Evolutionary conservation across 345 rosid species (phyloP), one percentile per base, ranked within the genome.

Genomic region (Lepidium africanum): DNA sequence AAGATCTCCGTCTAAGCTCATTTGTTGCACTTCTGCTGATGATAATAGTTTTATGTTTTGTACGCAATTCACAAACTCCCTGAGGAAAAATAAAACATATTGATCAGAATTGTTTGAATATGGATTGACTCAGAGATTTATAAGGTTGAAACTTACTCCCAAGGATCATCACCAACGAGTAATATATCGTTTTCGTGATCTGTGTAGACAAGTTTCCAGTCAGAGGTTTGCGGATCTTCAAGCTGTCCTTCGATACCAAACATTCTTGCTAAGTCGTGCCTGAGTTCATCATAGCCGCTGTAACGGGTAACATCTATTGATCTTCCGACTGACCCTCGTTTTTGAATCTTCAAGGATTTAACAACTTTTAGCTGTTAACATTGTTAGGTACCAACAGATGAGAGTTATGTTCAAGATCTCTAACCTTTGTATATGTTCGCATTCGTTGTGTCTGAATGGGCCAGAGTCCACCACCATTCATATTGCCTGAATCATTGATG

Each of bases 81-180:
- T 75, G 65, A 0, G 16, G 19, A 5, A 70, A 64, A 50, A 49
- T 42, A 40, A 77, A 59, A 56, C 47, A 65, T 23, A 12, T 38
- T 11, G 17, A 11, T 65, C 38, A 72, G 15, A 49, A 33, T 48
- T 43, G 61, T 19, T 30, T 59, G 60, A 59, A 55, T 55, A 16
- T 30, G 10, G 25, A 36, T 11, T 54, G 53, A 27, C 48, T 10
- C 5, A 37, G 13, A 55, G 46, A 3, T 9, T 45, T 10, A 17
- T 9, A 11, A 39, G 60, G 32, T 36, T 59, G 47, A 14, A 54
- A 82, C 97, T 80, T 87, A 89, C 99, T 94, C 96, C 97, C 99
- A 94, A 38, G 99, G 99, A 75, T 94, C 97, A 56, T 94, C 99
- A 3, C 99, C 99, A 45, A 91, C 96, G 21, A 91, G 99, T 51